Evolutionary conservation across 352 stramenopile species (phyloP).

Genomic region (Thraustochytrium striatum): DNA sequence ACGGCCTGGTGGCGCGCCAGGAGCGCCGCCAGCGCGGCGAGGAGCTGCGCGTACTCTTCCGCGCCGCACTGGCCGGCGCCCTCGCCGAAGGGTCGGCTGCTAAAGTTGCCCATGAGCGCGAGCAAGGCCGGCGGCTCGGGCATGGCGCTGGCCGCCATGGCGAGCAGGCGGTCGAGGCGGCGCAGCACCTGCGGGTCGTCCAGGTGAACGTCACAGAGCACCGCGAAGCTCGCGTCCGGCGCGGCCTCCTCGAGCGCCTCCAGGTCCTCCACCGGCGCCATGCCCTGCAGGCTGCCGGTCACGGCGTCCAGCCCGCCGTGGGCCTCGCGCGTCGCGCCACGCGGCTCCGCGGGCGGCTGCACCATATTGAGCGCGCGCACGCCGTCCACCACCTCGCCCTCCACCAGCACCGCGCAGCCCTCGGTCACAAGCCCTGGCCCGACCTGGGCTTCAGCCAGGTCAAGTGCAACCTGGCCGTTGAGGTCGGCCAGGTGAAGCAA

Average conservation of each 20-base stretch:
- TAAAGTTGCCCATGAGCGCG: slow-evolving; percentile 89
- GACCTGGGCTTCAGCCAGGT: slow-evolving; percentile 53
- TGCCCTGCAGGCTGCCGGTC: slow-evolving; percentile 58
- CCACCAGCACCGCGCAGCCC: slow-evolving; percentile 83
- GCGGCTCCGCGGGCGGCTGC: slow-evolving; percentile 77
- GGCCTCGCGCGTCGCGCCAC: slow-evolving; percentile 67
- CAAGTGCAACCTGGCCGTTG: slow-evolving; percentile 60
- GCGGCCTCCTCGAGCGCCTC: slow-evolving; percentile 68
- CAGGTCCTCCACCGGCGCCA: slow-evolving; percentile 70
- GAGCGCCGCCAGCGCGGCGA: slow-evolving; percentile 81
- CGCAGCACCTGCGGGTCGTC: slow-evolving; percentile 81
- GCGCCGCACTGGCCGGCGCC: slow-evolving; percentile 61
- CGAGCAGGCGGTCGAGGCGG: slow-evolving; percentile 80
- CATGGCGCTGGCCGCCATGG: slow-evolving; percentile 65
- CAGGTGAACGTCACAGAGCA: slow-evolving; percentile 86
- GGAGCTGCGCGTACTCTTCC: slow-evolving; percentile 70
- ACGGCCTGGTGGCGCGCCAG: slow-evolving; percentile 77
- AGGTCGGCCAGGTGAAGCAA: slow-evolving; percentile 62
- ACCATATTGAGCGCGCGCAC: slow-evolving; percentile 79
- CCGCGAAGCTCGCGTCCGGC: slow-evolving; percentile 80
- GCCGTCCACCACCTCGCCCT: slow-evolving; percentile 86
- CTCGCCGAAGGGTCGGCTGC: slow-evolving; percentile 69
- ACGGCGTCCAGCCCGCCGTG: slow-evolving; percentile 68
- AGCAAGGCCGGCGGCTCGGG: slow-evolving; percentile 67
- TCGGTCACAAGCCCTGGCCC: slow-evolving; percentile 77